phyloP scores from a whole-genome alignment of 345 rosid species.

The Gynandropsis gynandra region DNA sequence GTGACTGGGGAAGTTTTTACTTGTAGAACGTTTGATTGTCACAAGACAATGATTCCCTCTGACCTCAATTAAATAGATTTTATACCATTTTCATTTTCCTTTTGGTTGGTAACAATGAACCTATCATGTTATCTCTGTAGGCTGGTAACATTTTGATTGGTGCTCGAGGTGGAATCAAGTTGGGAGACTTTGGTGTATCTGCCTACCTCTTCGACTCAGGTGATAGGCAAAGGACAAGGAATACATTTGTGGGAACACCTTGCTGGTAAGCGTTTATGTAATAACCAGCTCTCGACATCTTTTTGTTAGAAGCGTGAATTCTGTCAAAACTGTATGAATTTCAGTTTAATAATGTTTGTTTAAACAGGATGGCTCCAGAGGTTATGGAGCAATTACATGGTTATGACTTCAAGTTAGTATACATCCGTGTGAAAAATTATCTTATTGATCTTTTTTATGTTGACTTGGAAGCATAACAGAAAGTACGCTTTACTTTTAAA shows the following conservation, averaged over 20 bases:
- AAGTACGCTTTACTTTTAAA: slow-evolving; percentile 24
- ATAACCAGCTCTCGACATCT: background rate
- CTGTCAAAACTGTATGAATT: background rate
- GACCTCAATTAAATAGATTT: background rate
- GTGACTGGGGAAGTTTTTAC: background rate
- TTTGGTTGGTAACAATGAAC: background rate
- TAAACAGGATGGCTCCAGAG: slow-evolving; percentile 98
- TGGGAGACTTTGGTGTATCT: slow-evolving; percentile 97
- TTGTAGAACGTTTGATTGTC: too few species aligned
- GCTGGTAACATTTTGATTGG: slow-evolving; percentile 91
- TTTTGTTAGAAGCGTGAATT: background rate
- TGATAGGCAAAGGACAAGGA: slow-evolving; percentile 94
- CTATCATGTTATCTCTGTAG: slow-evolving; percentile 33
- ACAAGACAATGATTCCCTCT: background rate
- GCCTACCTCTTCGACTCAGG: slow-evolving; percentile 98
- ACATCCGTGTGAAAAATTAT: slow-evolving; percentile 2
- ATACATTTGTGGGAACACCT: slow-evolving; percentile 98
- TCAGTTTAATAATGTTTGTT: slow-evolving; percentile 5
- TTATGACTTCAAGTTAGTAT: slow-evolving; percentile 86
- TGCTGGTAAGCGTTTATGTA: slow-evolving; percentile 58
- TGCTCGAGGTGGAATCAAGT: slow-evolving; percentile 68
- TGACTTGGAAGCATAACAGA: slow-evolving; percentile 7
- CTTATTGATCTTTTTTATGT: slow-evolving; percentile 13
- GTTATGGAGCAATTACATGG: slow-evolving; percentile 99
- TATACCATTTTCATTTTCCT: background rate